Base-by-base conservation (phyloP, 2,329 filamentous ascomycete species). In the Rhynchosporium graminicola region DNA sequence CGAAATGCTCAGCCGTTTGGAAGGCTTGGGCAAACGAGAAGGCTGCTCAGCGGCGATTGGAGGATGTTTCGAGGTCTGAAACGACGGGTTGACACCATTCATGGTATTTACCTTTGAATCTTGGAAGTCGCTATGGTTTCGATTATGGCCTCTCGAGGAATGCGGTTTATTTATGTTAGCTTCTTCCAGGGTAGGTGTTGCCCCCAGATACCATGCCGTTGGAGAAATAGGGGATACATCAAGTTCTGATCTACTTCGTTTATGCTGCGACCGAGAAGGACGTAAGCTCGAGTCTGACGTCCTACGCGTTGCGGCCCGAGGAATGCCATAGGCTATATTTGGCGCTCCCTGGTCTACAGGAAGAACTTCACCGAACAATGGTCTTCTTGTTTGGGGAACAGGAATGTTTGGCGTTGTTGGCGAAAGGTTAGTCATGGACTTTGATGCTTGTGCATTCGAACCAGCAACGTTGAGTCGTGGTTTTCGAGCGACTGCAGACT, bases 351-450 rank as follows among this genome's bases (percentile, higher is more conserved):
- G 80, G 68, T 85, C 80, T 43, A 85, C 80, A n/a, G 85, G 82
- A 33, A 86, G 77, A 68, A 93, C 83, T 75, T 93, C 91, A 43
- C 90, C 90, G 77, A 94, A 94, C 26, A 93, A 77, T 42, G 90
- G 83, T 65, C 82, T 82, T 59, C 80, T 79, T 54, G 78, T 68
- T 46, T 66, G 65, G 33, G 62, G 31, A 56, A 65, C 60, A 31
- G 63, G 63, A 65, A 31, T 72, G 69, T 54, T 76, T 31, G 69
- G 67, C 10, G 68, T 65, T 10, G 68, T 66, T 31, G 76, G 76
- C 33, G 77, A 74, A 38, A 80, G 74, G 63, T 77, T 78, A 48
- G 74, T 77, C 72, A 77, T 76, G 20, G 80, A 79, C 65, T 78
- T 81, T 29, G 80, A 79, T 4, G 76, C 71, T 63, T 76, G 74